These are phyloP conservation scores for Apiotrichum gamsii DNA, from an alignment of 1,284 basidiomycete species.

Conservation along the genomic window DNA sequence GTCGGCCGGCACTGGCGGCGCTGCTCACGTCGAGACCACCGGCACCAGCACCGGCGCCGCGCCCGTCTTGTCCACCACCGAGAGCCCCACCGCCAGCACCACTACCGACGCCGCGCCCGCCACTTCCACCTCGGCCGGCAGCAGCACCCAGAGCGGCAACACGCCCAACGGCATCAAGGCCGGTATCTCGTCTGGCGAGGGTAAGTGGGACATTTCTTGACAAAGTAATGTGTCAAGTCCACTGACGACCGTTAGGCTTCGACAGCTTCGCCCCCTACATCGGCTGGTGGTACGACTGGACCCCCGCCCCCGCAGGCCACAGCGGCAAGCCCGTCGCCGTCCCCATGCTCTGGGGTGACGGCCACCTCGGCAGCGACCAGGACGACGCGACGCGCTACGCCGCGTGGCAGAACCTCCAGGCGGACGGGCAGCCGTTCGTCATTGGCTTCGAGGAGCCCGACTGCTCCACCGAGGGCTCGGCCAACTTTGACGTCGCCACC, in stretches of 20 bases:
- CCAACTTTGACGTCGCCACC: constrained; percentile 6
- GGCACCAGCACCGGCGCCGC: background rate
- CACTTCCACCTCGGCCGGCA: background rate
- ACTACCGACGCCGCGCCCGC: background rate
- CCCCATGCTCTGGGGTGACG: constrained; percentile 46
- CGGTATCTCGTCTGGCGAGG: constrained; percentile 38
- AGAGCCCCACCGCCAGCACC: background rate
- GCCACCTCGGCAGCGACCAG: constrained; percentile 22
- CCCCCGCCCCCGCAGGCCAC: background rate
- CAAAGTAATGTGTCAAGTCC: no score
- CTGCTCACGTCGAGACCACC: no score
- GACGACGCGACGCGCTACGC: constrained; percentile 35
- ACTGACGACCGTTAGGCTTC: no score
- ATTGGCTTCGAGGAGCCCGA: constrained; percentile 47
- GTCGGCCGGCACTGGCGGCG: no score
- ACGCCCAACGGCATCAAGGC: constrained; percentile 41
- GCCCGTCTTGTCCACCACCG: background rate
- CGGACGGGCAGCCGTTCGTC: constrained; percentile 7
- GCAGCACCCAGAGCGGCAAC: background rate
- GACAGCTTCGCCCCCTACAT: constrained; percentile 27
- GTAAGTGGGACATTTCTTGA: no score
- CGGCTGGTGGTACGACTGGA: constrained; percentile 42
- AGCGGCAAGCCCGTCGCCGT: constrained; percentile 20
- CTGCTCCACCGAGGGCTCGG: constrained; percentile 26
- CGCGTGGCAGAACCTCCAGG: constrained; percentile 24